Percentiles rank a stretch among this genome's conserved stretches.
Evolutionary conservation across 495 filamentous ascomycete genomes (phyloP).

Genomic region (Sphaerosporella brunnea): DNA sequence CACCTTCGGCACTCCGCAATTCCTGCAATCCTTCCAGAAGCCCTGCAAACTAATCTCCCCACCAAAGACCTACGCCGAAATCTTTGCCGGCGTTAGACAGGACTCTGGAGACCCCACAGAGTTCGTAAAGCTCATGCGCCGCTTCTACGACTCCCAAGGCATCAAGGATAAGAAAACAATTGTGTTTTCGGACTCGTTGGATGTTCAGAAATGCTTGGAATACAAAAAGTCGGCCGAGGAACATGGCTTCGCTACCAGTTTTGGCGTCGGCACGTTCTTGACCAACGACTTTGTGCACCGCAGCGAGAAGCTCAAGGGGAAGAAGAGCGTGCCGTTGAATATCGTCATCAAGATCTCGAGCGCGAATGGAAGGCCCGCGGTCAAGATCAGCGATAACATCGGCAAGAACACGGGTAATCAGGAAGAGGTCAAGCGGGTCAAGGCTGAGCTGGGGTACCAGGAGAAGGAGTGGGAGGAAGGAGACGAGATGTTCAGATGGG

Average conservation of each 20-base stretch:
- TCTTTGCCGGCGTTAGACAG: conserved; percentile 77
- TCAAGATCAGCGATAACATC: conserved; percentile 94
- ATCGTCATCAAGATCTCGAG: conserved; percentile 93
- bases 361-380: conserved; percentile 59
- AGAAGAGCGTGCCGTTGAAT: conserved; percentile 84
- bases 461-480: conserved; percentile 70
- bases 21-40: conserved; percentile 66
- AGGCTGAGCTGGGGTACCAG: conserved; percentile 64
- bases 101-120: conserved; percentile 79
- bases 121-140: conserved; percentile 65
- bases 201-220: conserved; percentile 76
- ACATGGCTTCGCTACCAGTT: conserved; percentile 62
- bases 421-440: conserved; percentile 61
- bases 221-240: conserved; percentile 70
- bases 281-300: conserved; percentile 74
- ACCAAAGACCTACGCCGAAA: conserved; percentile 53
- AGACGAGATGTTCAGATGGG: conserved; percentile 73
- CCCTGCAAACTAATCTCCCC: conserved; percentile 26
- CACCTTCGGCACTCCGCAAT: conserved; percentile 85
- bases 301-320: conserved; percentile 33
- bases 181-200: conserved; percentile 92
- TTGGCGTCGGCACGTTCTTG: conserved; percentile 88
- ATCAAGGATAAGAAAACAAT: conserved; percentile 74
- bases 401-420: conserved; percentile 90
- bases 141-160: conserved; percentile 64